These are phyloP conservation scores for Pestalotiopsis sp. DNA, from an alignment of 2,329 filamentous ascomycete species.

Conservation along the genomic window DNA sequence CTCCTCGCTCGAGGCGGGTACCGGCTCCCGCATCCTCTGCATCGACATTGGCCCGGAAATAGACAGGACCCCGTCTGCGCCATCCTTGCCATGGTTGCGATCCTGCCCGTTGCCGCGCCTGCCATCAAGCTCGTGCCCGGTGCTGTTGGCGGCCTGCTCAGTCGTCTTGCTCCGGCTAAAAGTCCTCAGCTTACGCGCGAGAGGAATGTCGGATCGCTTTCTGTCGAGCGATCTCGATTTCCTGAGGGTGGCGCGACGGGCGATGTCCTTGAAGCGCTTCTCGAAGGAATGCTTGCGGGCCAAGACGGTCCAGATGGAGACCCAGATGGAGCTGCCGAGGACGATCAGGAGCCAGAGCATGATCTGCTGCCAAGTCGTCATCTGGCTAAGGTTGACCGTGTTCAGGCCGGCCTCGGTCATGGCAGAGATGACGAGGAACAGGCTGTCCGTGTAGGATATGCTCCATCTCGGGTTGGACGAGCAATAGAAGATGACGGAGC, in stretches of 20 bases:
- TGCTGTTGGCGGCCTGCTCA: no score
- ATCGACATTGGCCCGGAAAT: slow-evolving; percentile 15
- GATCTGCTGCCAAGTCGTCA: slow-evolving; percentile 71
- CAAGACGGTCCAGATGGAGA: slow-evolving; percentile 65
- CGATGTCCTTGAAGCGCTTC: slow-evolving; percentile 57
- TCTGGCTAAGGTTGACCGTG: slow-evolving; percentile 63
- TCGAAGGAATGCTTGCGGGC: slow-evolving; percentile 66
- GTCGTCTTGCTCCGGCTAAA: slow-evolving; percentile 3
- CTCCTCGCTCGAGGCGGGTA: neutral
- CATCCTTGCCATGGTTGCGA: no score
- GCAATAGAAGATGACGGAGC: slow-evolving; percentile 64
- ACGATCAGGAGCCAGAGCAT: slow-evolving; percentile 68
- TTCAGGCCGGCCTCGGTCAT: slow-evolving; percentile 72
- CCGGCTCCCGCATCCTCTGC: slow-evolving; percentile 10
- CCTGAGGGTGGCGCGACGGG: slow-evolving; percentile 40
- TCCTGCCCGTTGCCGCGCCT: no score
- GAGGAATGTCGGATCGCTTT: slow-evolving; percentile 8
- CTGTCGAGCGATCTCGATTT: slow-evolving; percentile 5
- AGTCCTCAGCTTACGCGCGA: slow-evolving; percentile 11
- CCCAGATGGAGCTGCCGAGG: slow-evolving; percentile 67
- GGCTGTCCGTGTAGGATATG: slow-evolving; percentile 63
- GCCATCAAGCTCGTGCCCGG: no score
- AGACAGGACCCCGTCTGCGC: neutral
- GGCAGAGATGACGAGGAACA: slow-evolving; percentile 68
- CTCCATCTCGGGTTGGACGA: slow-evolving; percentile 52